Evolutionary conservation across 2,329 filamentous ascomycete species (phyloP).

Genomic region (Colletotrichum liaoningense): DNA sequence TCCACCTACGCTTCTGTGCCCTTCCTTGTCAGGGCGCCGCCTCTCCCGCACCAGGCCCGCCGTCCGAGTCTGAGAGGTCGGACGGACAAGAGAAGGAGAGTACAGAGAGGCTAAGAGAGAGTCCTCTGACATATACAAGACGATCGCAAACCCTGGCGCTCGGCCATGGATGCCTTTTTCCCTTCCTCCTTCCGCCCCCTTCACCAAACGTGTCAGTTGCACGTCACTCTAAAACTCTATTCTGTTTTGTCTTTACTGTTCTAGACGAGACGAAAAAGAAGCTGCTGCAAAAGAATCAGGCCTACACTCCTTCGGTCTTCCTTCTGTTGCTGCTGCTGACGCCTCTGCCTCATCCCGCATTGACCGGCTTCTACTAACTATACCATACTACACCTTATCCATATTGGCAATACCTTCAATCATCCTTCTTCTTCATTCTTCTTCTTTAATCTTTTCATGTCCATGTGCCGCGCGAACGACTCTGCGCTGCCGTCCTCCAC

Average conservation of each 20-base stretch:
- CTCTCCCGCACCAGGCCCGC: constrained; percentile 20
- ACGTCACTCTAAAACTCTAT: constrained; percentile 35
- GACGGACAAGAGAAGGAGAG: constrained; percentile 8
- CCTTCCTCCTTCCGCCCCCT: constrained; percentile 23
- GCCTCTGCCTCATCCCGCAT: neutral
- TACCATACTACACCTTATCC: constrained; percentile 3
- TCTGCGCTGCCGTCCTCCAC: constrained; percentile 26
- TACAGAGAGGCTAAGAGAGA: neutral
- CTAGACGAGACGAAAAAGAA: constrained; percentile 29
- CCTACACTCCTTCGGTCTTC: constrained; percentile 26
- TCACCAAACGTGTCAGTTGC: constrained; percentile 36
- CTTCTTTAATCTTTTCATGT: constrained; percentile 27
- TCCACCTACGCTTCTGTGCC: neutral
- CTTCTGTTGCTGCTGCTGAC: constrained; percentile 10
- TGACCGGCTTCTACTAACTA: neutral
- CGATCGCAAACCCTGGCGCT: constrained; percentile 31
- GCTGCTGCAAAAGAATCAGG: neutral
- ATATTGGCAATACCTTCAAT: constrained; percentile 18
- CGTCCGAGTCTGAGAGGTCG: constrained; percentile 15
- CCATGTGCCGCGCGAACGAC: constrained; percentile 15
- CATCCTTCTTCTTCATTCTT: neutral
- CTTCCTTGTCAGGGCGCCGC: constrained; percentile 28
- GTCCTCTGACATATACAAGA: constrained; percentile 28
- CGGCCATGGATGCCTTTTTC: constrained; percentile 17
- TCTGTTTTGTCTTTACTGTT: constrained; percentile 20